Percentiles rank a stretch among this genome's conserved stretches.
phyloP scores from a whole-genome alignment of 2,329 filamentous ascomycete species.

The Chaetomium sp. region DNA sequence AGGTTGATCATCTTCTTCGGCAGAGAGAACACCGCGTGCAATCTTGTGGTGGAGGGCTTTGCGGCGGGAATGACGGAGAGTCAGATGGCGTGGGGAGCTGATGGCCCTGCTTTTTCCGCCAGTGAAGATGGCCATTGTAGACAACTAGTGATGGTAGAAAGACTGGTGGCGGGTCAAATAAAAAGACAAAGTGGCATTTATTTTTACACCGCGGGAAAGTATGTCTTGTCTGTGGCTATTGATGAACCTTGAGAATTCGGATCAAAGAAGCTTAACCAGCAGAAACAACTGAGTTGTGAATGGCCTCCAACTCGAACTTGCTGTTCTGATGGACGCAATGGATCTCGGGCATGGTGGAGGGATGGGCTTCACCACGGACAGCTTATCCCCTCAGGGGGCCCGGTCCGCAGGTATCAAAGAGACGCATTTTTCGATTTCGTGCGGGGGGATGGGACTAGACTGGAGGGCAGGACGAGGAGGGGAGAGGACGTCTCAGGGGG shows the following conservation, averaged over 20 bases:
- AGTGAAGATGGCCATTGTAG: conserved; percentile 5
- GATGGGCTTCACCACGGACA: neutral
- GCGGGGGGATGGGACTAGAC: no score
- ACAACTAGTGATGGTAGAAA: neutral
- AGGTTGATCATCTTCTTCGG: neutral
- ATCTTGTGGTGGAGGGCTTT: conserved; percentile 1
- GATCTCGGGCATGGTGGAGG: neutral
- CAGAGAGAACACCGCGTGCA: neutral
- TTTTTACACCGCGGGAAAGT: no score
- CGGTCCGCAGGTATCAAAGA: neutral
- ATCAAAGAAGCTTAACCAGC: neutral
- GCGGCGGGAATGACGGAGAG: conserved; percentile 1
- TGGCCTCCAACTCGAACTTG: neutral
- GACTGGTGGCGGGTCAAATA: no score
- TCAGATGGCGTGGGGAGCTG: neutral
- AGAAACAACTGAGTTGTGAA: neutral
- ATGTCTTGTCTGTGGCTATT: neutral
- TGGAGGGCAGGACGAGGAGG: no score
- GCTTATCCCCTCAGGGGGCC: neutral
- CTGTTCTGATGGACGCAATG: neutral
- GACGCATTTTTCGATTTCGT: neutral
- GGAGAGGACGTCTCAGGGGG: no score
- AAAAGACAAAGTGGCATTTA: no score
- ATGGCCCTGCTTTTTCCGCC: conserved; percentile 5
- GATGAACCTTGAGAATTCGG: neutral